Evolutionary conservation across 163 green algal species (phyloP).

Genomic region (Chloroidium sp.): DNA sequence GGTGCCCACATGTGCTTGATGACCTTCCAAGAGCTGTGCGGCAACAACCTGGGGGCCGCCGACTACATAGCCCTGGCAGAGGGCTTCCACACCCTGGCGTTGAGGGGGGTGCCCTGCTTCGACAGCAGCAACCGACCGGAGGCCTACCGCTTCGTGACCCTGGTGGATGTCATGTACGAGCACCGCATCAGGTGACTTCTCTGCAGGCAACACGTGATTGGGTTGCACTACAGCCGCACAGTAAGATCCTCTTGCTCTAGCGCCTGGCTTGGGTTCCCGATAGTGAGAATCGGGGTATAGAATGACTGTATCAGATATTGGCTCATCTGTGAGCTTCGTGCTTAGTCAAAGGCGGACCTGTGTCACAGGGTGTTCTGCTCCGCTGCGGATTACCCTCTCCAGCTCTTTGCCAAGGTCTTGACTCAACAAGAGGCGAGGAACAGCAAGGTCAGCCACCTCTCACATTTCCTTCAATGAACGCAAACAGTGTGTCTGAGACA

Average conservation of each 20-base stretch:
- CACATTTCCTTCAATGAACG: too few species aligned
- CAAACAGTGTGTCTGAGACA: too few species aligned
- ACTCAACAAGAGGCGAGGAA: constrained; percentile 36
- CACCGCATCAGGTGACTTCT: constrained; percentile 48
- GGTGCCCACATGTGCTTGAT: constrained; percentile 55
- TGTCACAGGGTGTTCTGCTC: constrained; percentile 49
- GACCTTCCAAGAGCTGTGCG: constrained; percentile 76
- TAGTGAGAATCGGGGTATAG: too few species aligned
- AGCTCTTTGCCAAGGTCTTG: constrained; percentile 77
- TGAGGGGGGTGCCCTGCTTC: constrained; percentile 76
- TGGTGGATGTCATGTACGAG: constrained; percentile 96
- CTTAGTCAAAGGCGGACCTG: too few species aligned
- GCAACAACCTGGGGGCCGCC: constrained; percentile 59
- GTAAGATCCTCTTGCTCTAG: constrained; percentile 16
- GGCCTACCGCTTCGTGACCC: constrained; percentile 90
- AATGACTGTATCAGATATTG: too few species aligned
- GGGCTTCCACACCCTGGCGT: constrained; percentile 63
- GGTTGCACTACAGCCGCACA: neutral
- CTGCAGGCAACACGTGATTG: neutral
- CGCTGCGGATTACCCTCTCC: constrained; percentile 57
- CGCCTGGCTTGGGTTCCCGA: neutral
- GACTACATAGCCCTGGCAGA: constrained; percentile 83
- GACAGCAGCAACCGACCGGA: constrained; percentile 41
- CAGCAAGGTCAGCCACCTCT: too few species aligned
- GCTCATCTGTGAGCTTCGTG: too few species aligned